Evolutionary conservation across 768 basidiomycete genomes (phyloP), one percentile per base, ranked within the genome.

Genomic region (Tephrocybe rancida): DNA sequence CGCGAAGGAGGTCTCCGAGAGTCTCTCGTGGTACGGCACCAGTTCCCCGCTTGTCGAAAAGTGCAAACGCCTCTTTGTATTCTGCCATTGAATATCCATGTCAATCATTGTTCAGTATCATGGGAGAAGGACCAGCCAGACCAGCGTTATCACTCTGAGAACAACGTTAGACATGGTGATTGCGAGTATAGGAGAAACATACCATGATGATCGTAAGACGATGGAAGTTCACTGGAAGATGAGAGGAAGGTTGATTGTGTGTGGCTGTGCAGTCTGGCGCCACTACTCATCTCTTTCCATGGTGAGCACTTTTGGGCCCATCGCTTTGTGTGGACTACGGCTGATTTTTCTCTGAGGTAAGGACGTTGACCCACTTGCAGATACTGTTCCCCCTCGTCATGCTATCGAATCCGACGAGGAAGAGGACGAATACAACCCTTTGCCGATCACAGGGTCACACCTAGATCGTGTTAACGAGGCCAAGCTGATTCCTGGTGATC

Each of bases 11-110:
- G 69, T 98, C 96, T 8, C 97, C 97, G 1, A 99, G 75, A 0
- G 87, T 88, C 56, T 95, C 90, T 3, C 90, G 77, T 0, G 95
- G 90, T 26, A 99, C 92, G 13, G 89, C 81, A 14, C 95, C 95
- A 2, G 89, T 92, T 32, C 97, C 97, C 60, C 87, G 87, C 77
- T 98, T 98, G 76, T 99, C 97, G 70, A 98, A 98, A 27, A 99
- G 85, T 41, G 97, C 95, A 64, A 98, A 98, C 1, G 95, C 95
- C 71, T 98, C 94, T 66, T 93, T 92, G 79, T 95, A 95, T 73
- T 95, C 94, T 92, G 73, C n/a, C 38, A 45, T 13, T 39, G 19
- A 25, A 48, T 49, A 41, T 50, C 22, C 29, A 49, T n/a, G 16
- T 47, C 22, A 56, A 24, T 30, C 7, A 26, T 24, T 41, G 19